Percentiles rank a stretch among this genome's conserved stretches.
These are phyloP conservation scores for Pseudogymnoascus sp. DNA, from an alignment of 2,329 filamentous ascomycete genomes.

Conservation along the genomic window DNA sequence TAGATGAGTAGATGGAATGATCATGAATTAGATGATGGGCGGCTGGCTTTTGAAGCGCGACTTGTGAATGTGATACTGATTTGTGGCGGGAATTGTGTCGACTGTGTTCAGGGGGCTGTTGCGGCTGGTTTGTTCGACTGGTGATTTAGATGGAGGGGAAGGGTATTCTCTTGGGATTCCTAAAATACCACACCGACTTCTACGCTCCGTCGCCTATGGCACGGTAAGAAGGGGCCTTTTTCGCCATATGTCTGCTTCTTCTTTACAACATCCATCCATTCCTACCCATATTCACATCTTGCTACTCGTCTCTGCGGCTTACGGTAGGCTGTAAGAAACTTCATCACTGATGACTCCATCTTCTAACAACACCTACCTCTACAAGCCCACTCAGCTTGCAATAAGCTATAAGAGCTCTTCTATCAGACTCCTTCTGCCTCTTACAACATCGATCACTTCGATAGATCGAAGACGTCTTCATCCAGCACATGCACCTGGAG, in stretches of 20 bases:
- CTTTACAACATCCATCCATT: background rate
- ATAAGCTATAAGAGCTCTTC: background rate
- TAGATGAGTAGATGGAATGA: slow-evolving; percentile 3
- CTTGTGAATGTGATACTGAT: background rate
- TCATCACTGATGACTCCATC: too few species aligned
- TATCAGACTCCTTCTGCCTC: background rate
- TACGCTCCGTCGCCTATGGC: background rate
- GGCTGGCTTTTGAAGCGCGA: background rate
- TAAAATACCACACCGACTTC: background rate
- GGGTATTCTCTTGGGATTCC: background rate
- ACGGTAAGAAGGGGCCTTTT: background rate
- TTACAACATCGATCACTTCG: background rate
- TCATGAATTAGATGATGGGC: background rate
- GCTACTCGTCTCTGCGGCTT: background rate
- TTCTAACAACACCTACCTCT: background rate
- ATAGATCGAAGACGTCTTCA: background rate
- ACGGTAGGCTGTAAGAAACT: background rate
- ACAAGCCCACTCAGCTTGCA: background rate
- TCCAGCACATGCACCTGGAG: background rate
- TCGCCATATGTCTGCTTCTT: background rate
- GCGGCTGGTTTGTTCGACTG: background rate
- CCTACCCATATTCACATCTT: background rate
- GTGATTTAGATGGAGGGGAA: background rate
- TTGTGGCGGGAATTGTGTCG: background rate
- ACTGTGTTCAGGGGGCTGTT: background rate